Base-by-base conservation (phyloP, 495 filamentous ascomycete genomes). In the Filosporella fistucella region DNA sequence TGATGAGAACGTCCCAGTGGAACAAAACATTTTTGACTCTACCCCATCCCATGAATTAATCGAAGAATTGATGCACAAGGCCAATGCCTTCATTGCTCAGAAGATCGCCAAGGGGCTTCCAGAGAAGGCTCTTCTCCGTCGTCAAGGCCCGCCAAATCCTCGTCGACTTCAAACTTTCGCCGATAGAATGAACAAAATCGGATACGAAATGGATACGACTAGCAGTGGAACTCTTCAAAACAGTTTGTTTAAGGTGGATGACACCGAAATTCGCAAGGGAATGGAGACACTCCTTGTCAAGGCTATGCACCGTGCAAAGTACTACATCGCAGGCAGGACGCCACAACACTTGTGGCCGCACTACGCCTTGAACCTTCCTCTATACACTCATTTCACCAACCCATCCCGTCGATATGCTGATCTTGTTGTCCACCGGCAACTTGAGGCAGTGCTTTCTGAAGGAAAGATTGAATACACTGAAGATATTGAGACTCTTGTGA, bases 361-460 rank as follows among this genome's bases (percentile, higher is more conserved):
- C 63, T 98, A 93, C 65, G 84, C 89, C 20, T 74, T 96, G 38
- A 98, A 97, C 63, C 69, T 95, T 37, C 91, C 94, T 0, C 72
- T 95, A 9, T 97, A 95, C 71, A 97, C 94, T 43, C 93, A 98
- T 62, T 97, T 97, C 68, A 97, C 93, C 2, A 91, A 89, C 62
- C 93, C 93, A 2, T 91, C 89, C 26, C 85, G 94, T 40, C 90
- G 94, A 41, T 98, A 98, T 64, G 84, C 90, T 12, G 93, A 98
- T 62, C 79, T 98, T 23, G 70, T 98, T 53, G 94, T 97, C 17
- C 93, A 98, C 63, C 90, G 93, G 53, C 93, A 98, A 63, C 78
- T 98, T 16, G 93, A 97, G 53, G 74, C 86, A 37, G 81, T 89
- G 40, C 76, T 98, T 37, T 94, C 90, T 5, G 80, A 88, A 38